Conservation (phyloP, 2,329 filamentous ascomycete genomes). For the Neofusicoccum cordaticola region DNA sequence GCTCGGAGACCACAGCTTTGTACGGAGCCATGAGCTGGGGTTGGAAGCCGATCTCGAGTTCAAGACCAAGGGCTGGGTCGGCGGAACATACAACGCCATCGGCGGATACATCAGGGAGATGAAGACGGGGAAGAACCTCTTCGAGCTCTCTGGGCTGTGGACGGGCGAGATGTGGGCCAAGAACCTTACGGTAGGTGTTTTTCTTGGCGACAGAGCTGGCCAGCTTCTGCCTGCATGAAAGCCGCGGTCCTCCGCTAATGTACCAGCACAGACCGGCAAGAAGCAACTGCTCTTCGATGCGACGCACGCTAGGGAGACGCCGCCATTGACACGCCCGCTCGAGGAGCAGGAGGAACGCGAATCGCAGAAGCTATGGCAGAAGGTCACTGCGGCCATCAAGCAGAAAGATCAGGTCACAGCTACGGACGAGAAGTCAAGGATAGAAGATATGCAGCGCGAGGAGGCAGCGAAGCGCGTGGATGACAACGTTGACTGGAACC, state of each 20-base stretch:
- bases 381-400: slow-evolving; percentile 77
- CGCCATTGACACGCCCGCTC: slow-evolving; percentile 71
- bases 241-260: slow-evolving; percentile 1
- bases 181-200: slow-evolving; percentile 63
- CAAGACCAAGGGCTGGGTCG: slow-evolving; percentile 97
- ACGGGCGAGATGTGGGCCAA: slow-evolving; percentile 93
- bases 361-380: slow-evolving; percentile 82
- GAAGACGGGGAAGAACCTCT: slow-evolving; percentile 81
- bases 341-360: slow-evolving; percentile 87
- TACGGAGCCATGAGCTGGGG: slow-evolving; percentile 84
- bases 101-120: slow-evolving; percentile 88
- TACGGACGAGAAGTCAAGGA: slow-evolving; percentile 93
- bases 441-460: slow-evolving; percentile 88
- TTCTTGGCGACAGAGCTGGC: not conserved
- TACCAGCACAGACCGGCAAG: slow-evolving; percentile 67
- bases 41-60: slow-evolving; percentile 92
- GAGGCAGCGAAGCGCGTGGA: slow-evolving; percentile 79
- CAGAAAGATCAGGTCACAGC: slow-evolving; percentile 82
- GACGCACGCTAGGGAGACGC: slow-evolving; percentile 69
- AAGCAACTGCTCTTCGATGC: slow-evolving; percentile 91
- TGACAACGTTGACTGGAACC: slow-evolving; percentile 81
- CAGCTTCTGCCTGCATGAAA: not conserved
- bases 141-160: slow-evolving; percentile 89
- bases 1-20: slow-evolving; percentile 90
- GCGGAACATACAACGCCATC: slow-evolving; percentile 94